Percentiles rank a stretch among this genome's conserved stretches.
Evolutionary conservation across 805 yeast genomes (phyloP).

Genomic region (Pichia rugopelliculosa): DNA sequence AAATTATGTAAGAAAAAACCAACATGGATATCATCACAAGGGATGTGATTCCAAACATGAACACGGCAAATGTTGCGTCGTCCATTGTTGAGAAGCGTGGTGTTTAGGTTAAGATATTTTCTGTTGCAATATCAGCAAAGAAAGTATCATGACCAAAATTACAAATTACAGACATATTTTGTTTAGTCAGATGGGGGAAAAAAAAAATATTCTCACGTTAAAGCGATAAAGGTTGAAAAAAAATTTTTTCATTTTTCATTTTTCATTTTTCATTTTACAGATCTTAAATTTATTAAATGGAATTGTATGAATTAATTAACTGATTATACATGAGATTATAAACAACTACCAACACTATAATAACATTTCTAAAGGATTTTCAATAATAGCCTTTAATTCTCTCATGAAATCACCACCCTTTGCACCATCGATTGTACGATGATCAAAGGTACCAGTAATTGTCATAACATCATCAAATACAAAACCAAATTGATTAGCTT

Average conservation of each 20-base stretch:
- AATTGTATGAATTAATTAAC: not conserved
- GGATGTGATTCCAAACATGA: constrained; percentile 5
- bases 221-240: too few species aligned
- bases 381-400: constrained; percentile 83
- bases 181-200: too few species aligned
- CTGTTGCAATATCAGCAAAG: not conserved
- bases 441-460: constrained; percentile 96
- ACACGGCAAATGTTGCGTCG: constrained; percentile 1
- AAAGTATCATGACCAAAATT: too few species aligned
- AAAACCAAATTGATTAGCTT: constrained; percentile 84
- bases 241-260: too few species aligned
- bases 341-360: constrained; percentile 37
- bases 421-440: constrained; percentile 95
- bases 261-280: too few species aligned
- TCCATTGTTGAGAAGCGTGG: not conserved
- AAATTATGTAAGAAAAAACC: constrained; percentile 1
- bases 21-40: not conserved
- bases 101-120: not conserved
- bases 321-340: not conserved
- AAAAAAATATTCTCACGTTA: too few species aligned
- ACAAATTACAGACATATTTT: too few species aligned
- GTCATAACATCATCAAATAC: constrained; percentile 86
- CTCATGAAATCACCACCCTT: constrained; percentile 95
- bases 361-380: constrained; percentile 92
- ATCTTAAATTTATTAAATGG: too few species aligned